phyloP scores from a whole-genome alignment of 257 asterid species.

The Striga asiatica region DNA sequence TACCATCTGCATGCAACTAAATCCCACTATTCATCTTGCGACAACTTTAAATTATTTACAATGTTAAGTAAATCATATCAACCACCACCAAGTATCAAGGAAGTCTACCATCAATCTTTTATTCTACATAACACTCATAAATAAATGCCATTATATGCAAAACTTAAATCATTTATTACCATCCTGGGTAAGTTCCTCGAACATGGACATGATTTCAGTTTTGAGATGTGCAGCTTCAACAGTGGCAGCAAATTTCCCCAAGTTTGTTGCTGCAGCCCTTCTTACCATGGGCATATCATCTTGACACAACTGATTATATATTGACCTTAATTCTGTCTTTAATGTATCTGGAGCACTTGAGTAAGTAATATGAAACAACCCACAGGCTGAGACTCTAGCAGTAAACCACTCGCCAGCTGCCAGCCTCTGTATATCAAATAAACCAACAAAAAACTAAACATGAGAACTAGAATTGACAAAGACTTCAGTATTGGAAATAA shows the following conservation, averaged over 20 bases:
- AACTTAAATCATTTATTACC: conserved; percentile 34
- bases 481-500: not conserved
- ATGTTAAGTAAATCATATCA: too few relatives aligned
- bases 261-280: conserved; percentile 79
- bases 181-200: conserved; percentile 65
- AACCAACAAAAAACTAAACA: not conserved
- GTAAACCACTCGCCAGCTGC: conserved; percentile 99
- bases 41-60: too few relatives aligned
- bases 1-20: too few relatives aligned
- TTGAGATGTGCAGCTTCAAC: conserved; percentile 36
- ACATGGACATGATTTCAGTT: conserved; percentile 49
- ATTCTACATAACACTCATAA: not conserved
- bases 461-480: not conserved
- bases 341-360: conserved; percentile 66
- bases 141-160: conserved; percentile 28
- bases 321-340: conserved; percentile 73
- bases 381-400: conserved; percentile 93
- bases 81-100: not conserved
- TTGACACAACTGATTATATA: conserved; percentile 75
- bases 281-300: conserved; percentile 98
- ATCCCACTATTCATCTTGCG: too few relatives aligned
- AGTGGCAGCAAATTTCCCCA: conserved; percentile 45
- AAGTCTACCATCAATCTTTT: not conserved
- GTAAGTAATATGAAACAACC: conserved; percentile 83
- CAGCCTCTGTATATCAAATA: conserved; percentile 46